Conservation (phyloP, 2,329 filamentous ascomycete genomes). For the Cladosporium sp. region DNA sequence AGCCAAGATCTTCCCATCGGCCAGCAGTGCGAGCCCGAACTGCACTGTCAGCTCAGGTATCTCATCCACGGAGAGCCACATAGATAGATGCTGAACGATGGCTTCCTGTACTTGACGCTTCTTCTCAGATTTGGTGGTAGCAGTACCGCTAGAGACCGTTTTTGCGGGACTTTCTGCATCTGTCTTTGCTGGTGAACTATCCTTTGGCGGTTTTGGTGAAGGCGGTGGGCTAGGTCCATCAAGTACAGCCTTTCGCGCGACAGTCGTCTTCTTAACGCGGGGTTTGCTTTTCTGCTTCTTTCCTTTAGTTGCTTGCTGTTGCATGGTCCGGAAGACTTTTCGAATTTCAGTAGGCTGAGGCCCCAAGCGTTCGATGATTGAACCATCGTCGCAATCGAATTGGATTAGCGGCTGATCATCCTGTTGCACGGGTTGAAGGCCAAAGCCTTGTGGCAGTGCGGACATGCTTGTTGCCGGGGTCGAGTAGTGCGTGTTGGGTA, state of each 20-base stretch:
- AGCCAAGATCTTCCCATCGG: not conserved
- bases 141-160: too few species aligned
- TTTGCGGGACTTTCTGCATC: too few species aligned
- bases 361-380: not conserved
- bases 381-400: not conserved
- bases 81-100: not conserved
- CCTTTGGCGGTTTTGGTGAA: not conserved
- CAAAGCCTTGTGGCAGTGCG: too few species aligned
- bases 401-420: not conserved
- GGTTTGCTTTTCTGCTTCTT: conserved; percentile 7
- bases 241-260: not conserved
- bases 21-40: conserved; percentile 4
- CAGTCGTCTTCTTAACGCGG: not conserved
- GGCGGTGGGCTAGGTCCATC: conserved; percentile 4
- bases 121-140: too few species aligned
- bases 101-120: too few species aligned
- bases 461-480: not conserved
- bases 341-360: not conserved
- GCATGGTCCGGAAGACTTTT: conserved; percentile 1
- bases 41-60: not conserved
- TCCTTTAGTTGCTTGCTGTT: conserved; percentile 10
- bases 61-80: not conserved
- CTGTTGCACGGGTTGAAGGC: not conserved
- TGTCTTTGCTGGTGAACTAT: not conserved
- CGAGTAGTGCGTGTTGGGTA: not conserved